Percentiles rank a stretch among this genome's conserved stretches.
phyloP scores from a whole-genome alignment of 176 grass and related monocot species.

The Paspalum notatum region DNA sequence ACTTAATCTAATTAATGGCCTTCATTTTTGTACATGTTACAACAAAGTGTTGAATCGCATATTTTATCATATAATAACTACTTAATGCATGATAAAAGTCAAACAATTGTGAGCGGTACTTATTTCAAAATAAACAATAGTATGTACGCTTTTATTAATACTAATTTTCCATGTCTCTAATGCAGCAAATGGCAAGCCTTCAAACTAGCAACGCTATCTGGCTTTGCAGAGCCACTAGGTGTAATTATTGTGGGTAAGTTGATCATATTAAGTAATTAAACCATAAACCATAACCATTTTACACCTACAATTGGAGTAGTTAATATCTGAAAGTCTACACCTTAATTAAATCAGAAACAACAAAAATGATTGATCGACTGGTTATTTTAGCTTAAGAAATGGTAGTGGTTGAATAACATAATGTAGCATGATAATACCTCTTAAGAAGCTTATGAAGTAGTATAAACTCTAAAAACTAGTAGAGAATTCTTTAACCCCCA shows the following conservation, averaged over 20 bases:
- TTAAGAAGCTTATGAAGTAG: neutral
- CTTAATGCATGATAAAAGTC: neutral
- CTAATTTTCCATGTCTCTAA: constrained; percentile 39
- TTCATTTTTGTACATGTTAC: constrained; percentile 15
- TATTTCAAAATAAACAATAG: constrained; percentile 1
- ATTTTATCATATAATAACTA: constrained; percentile 4
- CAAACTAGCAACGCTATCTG: constrained; percentile 89
- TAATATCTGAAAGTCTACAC: neutral
- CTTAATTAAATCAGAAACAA: neutral
- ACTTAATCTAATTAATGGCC: neutral
- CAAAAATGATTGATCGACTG: neutral
- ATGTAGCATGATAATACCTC: neutral
- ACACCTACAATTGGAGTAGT: neutral
- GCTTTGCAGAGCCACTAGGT: constrained; percentile 91
- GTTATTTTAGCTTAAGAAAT: neutral
- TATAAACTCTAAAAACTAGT: neutral
- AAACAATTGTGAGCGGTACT: constrained; percentile 10
- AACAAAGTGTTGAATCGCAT: constrained; percentile 11
- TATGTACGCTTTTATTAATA: constrained; percentile 2
- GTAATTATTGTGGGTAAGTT: constrained; percentile 88
- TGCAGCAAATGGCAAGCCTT: constrained; percentile 99
- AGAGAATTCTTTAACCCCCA: neutral
- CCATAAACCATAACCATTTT: neutral
- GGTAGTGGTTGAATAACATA: neutral
- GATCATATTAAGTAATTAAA: constrained; percentile 8